Base-by-base conservation (phyloP, 164 flowering plant species). In the Chimonanthus praecox region DNA sequence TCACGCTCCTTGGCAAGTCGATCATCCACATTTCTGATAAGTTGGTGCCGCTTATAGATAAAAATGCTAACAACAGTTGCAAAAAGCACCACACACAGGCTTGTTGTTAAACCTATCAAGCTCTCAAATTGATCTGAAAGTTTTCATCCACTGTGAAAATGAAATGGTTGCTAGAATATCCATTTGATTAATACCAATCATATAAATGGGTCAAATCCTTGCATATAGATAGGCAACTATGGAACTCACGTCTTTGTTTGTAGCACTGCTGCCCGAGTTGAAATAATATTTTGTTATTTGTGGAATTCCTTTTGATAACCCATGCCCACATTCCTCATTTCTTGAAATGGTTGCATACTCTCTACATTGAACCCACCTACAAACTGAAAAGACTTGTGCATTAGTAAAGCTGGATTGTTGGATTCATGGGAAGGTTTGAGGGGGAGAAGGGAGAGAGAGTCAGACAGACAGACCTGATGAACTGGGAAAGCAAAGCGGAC, bases 401-500 rank as follows among this genome's bases (percentile, higher is more conserved):
- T 74, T 13, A 67, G 67, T 18, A 71, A 45, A 20, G 47, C 15
- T 15, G 15, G 8, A 15, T 54, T 8, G 11, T 7, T 54, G 8
- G 60, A 64, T 64, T 64, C n/a, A 67, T 46, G 49, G 18, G 33
- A 20, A 33, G 33, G 33, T 33, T 33, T 0, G 66, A 63, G 66
- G 18, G 45, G 18, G 5, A 63, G 66, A 63, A 8, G 18, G 66
- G 18, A 72, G 3, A 61, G 13, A 48, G 47, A 45, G 5, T 44
- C n/a, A 20, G 15, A n/a, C n/a, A n/a, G n/a, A n/a, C n/a, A n/a
- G 15, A 74, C 82, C 82, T 80, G 82, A 67, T 90, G 95, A 61
- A 85, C 81, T 69, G 89, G 80, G 72, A 74, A 85, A 4, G 95
- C 89, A 75, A 87, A 90, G 45, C 89, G 80, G 78, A 83, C 91